Conservation (phyloP, 306 rosid genomes). For the Coriaria nepalensis region DNA sequence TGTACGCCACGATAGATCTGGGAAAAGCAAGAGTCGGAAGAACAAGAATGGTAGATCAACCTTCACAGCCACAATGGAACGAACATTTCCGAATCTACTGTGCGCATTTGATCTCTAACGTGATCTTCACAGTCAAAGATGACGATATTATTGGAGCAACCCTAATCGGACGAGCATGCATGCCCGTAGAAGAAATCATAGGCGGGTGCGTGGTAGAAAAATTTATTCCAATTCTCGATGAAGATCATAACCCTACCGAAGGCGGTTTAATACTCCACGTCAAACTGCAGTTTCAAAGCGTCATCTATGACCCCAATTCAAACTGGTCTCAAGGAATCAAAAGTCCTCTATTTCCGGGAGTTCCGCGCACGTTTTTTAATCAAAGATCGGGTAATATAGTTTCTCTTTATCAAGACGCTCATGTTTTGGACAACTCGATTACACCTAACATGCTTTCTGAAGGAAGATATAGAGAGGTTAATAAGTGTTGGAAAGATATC, state of each 20-base stretch:
- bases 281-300: background rate
- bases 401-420: background rate
- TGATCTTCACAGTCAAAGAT: background rate
- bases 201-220: background rate
- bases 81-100: background rate
- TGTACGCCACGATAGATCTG: background rate
- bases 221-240: background rate
- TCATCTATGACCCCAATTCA: background rate
- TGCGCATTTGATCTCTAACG: background rate
- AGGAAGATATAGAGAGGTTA: background rate
- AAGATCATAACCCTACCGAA: background rate
- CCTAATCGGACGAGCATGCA: constrained; percentile 1
- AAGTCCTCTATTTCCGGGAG: background rate
- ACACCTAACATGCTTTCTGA: background rate
- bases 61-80: background rate
- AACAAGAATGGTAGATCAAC: background rate
- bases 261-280: background rate
- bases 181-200: background rate
- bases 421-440: background rate
- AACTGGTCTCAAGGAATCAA: background rate
- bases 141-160: background rate
- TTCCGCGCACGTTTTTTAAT: background rate
- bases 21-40: background rate
- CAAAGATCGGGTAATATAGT: background rate
- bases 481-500: background rate